Base-by-base conservation (phyloP, 495 filamentous ascomycete genomes). In the Aspergillus wentii region DNA sequence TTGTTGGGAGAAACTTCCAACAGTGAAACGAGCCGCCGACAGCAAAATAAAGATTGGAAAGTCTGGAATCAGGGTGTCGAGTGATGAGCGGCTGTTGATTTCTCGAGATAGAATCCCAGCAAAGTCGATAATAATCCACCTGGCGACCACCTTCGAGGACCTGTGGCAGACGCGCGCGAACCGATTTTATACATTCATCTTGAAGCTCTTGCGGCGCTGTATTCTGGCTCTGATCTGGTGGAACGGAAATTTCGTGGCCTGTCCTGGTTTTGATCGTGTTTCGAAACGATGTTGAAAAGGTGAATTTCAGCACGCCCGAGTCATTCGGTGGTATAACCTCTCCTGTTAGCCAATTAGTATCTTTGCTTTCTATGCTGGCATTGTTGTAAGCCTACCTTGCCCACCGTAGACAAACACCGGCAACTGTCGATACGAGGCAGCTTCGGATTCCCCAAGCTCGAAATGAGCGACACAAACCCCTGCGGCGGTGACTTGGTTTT, bases 1-100 rank as follows among this genome's bases (percentile, higher is more conserved):
- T 56, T 5, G 66, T 68, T 0, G 77, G 76, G 18, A 80, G 57
- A 51, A 80, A 80, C 48, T 80, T 80, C 54, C 70, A 80, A 30
- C 59, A 62, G 46, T 71, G 72, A 10, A 62, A 69, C 5, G 64
- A 65, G 0, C 72, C 72, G 4, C 66, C 66, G 3, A 66, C 63
- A 0, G 70, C 71, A 5, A 77, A 35, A 38, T 64, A 72, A 13
- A 77, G 54, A 22, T 66, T 35, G 46, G 32, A 30, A 49, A 66
- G 13, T 43, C 54, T 20, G 60, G 43, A 11, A 31, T 41, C 40
- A 1, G 56, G 62, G 41, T 80, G 76, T 8, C 56, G 51, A 3
- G 61, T 61, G 28, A 81, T 73, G 11, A 77, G 67, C 36, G 76
- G 76, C 41, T 76, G 68, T 18, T 75, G 60, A 38, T 62, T 71